These are phyloP conservation scores for Aspergillus bombycis DNA, from an alignment of 2,329 filamentous ascomycete genomes.

Conservation along the genomic window DNA sequence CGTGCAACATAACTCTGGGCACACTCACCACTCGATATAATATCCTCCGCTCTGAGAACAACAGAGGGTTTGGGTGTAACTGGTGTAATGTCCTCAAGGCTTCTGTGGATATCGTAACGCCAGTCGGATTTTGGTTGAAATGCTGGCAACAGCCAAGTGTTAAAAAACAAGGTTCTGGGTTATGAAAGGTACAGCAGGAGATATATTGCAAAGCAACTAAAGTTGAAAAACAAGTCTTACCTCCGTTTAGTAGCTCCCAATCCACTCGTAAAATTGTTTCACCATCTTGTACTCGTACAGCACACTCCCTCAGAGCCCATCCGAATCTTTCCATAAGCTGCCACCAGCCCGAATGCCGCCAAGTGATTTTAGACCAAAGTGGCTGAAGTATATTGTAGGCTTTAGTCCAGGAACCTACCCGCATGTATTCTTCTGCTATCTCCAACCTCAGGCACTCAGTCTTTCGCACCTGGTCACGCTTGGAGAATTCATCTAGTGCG, in stretches of 20 bases:
- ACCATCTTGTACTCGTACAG: slow-evolving; percentile 47
- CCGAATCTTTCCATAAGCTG: slow-evolving; percentile 57
- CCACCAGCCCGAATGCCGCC: slow-evolving; percentile 65
- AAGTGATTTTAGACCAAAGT: slow-evolving; percentile 60
- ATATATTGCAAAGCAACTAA: background rate
- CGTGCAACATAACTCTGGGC: background rate
- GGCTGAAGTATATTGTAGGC: slow-evolving; percentile 56
- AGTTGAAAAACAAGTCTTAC: slow-evolving; percentile 26
- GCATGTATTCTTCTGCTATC: slow-evolving; percentile 58
- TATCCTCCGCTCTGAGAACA: slow-evolving; percentile 51
- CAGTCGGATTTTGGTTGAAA: slow-evolving; percentile 40
- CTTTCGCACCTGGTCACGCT: slow-evolving; percentile 56
- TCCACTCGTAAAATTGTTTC: slow-evolving; percentile 56
- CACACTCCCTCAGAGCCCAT: slow-evolving; percentile 58
- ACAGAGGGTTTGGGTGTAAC: slow-evolving; percentile 49
- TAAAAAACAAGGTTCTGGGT: background rate
- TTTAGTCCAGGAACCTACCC: slow-evolving; percentile 52
- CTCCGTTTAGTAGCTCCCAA: slow-evolving; percentile 57
- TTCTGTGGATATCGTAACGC: slow-evolving; percentile 52
- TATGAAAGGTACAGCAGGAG: background rate
- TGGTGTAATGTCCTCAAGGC: slow-evolving; percentile 43
- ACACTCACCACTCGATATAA: slow-evolving; percentile 50
- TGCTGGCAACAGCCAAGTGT: slow-evolving; percentile 26
- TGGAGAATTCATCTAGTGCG: slow-evolving; percentile 55
- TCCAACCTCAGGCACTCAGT: slow-evolving; percentile 59